Percentiles rank a stretch among this genome's conserved stretches.
Evolutionary conservation across 2,329 filamentous ascomycete genomes (phyloP).

Genomic region (Neofusicoccum ribis): DNA sequence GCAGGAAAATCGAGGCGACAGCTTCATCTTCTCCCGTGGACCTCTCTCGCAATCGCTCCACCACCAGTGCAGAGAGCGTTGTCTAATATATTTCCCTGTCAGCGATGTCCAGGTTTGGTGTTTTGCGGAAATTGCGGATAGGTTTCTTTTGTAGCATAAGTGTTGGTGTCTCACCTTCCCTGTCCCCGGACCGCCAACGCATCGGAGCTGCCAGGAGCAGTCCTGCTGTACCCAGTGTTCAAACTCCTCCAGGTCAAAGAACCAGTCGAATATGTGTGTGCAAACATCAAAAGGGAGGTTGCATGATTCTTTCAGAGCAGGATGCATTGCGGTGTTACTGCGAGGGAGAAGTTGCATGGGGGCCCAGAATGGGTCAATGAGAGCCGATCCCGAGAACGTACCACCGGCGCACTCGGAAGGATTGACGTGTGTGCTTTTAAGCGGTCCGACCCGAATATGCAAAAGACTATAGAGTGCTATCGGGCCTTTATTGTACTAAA

Average conservation of each 20-base stretch:
- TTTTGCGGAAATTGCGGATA: not conserved
- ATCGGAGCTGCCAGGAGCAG: constrained; percentile 16
- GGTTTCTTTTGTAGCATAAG: not conserved
- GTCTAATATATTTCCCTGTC: not conserved
- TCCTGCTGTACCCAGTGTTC: not conserved
- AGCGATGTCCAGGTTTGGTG: too few relatives aligned
- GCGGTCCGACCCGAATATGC: too few relatives aligned
- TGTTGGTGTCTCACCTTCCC: constrained; percentile 9
- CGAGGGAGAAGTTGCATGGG: too few relatives aligned
- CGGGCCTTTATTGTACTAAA: too few relatives aligned
- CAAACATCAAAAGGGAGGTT: constrained; percentile 25
- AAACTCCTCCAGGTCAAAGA: constrained; percentile 19
- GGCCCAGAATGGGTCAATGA: not conserved
- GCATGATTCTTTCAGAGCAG: not conserved
- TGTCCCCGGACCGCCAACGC: constrained; percentile 16
- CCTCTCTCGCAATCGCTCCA: not conserved
- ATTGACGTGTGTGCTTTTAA: too few relatives aligned
- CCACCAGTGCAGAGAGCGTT: constrained; percentile 11
- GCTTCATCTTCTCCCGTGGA: not conserved
- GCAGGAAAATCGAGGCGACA: constrained; percentile 7
- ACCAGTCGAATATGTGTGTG: constrained; percentile 22
- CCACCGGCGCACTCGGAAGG: too few relatives aligned
- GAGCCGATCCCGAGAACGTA: too few relatives aligned
- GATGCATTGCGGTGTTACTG: not conserved
- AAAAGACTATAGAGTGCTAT: too few relatives aligned